phyloP scores from a whole-genome alignment of 2,329 filamentous ascomycete genomes.

The Fusarium oligoseptatum region DNA sequence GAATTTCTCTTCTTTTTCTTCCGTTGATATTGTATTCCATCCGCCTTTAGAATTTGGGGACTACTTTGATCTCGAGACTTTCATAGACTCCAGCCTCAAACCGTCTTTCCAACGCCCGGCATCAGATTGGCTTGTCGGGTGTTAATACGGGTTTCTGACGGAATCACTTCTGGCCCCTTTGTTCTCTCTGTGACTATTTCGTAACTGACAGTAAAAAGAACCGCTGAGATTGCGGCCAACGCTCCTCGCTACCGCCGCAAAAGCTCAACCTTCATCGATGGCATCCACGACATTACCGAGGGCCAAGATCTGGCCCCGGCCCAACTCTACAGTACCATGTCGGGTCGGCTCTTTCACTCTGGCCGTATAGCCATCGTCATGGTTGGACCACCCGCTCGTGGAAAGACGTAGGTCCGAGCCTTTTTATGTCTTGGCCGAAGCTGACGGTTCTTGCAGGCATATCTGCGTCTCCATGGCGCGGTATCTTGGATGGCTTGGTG shows the following conservation, averaged over 20 bases:
- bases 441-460: constrained; percentile 68
- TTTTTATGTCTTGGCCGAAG: not conserved
- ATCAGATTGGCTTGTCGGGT: not conserved
- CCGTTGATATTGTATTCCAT: not conserved
- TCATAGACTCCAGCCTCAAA: not conserved
- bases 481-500: constrained; percentile 96
- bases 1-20: not conserved
- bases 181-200: not conserved
- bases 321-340: constrained; percentile 98
- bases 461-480: constrained; percentile 95
- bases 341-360: constrained; percentile 95
- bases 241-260: constrained; percentile 90
- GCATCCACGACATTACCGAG: constrained; percentile 92
- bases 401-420: constrained; percentile 81
- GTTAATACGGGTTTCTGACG: not conserved
- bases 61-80: not conserved
- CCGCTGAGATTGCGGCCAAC: constrained; percentile 91
- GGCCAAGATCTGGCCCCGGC: constrained; percentile 89
- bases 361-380: constrained; percentile 97
- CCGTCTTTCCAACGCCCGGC: not conserved
- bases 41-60: not conserved
- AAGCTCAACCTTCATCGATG: constrained; percentile 97
- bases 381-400: constrained; percentile 92
- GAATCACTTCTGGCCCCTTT: not conserved
- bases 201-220: constrained; percentile 64